phyloP scores from a whole-genome alignment of 306 rosid species.

The Mucuna pruriens region DNA sequence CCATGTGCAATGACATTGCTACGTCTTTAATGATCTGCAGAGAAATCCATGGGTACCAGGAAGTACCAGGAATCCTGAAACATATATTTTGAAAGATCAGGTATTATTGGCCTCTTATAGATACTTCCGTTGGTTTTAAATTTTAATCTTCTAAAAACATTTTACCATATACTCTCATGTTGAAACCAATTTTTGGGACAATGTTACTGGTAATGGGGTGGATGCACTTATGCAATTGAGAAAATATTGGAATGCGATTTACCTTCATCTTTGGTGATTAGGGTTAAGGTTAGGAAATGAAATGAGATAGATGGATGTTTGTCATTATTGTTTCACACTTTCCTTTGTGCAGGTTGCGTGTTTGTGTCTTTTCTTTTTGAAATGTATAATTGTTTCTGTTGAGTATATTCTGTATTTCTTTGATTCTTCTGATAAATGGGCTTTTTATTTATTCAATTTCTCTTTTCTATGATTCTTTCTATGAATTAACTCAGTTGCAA shows the following conservation, averaged over 20 bases:
- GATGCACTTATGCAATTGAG: not conserved
- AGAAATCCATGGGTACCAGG: slow-evolving; percentile 76
- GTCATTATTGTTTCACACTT: too few relatives aligned
- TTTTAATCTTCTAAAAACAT: not conserved
- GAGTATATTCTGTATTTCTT: not conserved
- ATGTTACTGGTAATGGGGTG: not conserved
- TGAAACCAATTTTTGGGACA: not conserved
- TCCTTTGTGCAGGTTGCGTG: too few relatives aligned
- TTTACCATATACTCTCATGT: not conserved
- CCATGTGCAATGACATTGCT: slow-evolving; percentile 10
- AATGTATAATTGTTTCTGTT: not conserved
- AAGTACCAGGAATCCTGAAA: slow-evolving; percentile 76
- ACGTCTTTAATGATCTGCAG: slow-evolving; percentile 45
- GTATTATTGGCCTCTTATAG: slow-evolving; percentile 26
- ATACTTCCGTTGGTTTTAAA: not conserved
- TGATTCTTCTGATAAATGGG: not conserved
- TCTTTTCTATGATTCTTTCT: not conserved
- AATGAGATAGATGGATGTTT: not conserved
- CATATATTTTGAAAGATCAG: slow-evolving; percentile 74
- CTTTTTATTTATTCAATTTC: not conserved
- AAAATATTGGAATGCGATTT: not conserved
- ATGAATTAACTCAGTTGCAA: not conserved
- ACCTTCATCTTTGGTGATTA: not conserved
- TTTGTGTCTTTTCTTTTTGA: not conserved
- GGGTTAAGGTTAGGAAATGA: not conserved